Evolutionary conservation across 345 rosid species (phyloP).

Genomic region (Lepidium didymum): DNA sequence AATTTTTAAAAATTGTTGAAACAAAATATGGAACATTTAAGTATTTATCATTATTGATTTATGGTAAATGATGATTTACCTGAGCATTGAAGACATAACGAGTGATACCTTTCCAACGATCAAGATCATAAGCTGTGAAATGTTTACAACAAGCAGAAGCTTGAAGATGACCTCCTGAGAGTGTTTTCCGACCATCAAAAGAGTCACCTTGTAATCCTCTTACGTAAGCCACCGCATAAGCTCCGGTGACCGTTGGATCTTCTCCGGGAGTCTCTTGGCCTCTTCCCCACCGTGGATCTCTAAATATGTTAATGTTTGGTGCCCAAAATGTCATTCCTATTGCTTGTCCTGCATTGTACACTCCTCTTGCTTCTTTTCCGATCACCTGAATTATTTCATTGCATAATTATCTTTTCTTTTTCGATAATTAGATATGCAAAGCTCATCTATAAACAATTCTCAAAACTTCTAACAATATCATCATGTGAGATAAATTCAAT

Average conservation of each 20-base stretch:
- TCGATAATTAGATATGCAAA: no score
- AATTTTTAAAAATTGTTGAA: no score
- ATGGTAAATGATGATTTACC: no score
- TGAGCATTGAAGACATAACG: conserved; percentile 73
- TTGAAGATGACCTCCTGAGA: conserved; percentile 38
- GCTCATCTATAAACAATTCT: no score
- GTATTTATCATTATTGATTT: no score
- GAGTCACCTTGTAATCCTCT: conserved; percentile 71
- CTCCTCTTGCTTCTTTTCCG: conserved; percentile 63
- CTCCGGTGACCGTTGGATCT: conserved; percentile 58
- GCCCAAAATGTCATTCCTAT: conserved; percentile 76
- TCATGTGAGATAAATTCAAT: no score
- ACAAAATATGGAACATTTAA: no score
- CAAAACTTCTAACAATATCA: no score
- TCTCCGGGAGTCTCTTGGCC: conserved; percentile 95
- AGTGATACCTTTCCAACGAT: conserved; percentile 64
- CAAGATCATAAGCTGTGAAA: conserved; percentile 89
- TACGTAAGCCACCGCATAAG: conserved; percentile 63
- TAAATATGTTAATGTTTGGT: conserved; percentile 73
- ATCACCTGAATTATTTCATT: conserved; percentile 29
- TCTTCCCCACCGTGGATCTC: conserved; percentile 93
- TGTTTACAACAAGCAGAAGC: conserved; percentile 89
- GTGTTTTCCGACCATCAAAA: conserved; percentile 34
- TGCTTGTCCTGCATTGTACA: conserved; percentile 62
- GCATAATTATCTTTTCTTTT: no score